Evolutionary conservation across 345 rosid genomes (phyloP), one percentile per base, ranked within the genome.

Genomic region (Eucalyptus coolabah): DNA sequence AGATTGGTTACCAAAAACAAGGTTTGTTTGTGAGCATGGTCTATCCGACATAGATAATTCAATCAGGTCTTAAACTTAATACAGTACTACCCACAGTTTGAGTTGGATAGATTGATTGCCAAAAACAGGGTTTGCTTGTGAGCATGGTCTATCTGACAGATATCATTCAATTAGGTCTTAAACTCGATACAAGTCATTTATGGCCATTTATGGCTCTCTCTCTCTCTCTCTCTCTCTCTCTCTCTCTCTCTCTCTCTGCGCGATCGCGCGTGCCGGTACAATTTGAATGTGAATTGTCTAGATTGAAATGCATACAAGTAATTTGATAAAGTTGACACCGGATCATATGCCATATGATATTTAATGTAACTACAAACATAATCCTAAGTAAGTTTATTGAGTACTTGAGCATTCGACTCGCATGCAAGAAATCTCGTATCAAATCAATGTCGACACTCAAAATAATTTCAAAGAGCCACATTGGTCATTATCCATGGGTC

Each of bases 51-150:
- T n/a, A n/a, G n/a, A n/a, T n/a, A n/a, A n/a, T n/a, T n/a, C n/a
- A n/a, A n/a, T n/a, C n/a, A n/a, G n/a, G n/a, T n/a, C n/a, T n/a
- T n/a, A n/a, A n/a, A n/a, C n/a, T n/a, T n/a, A n/a, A n/a, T n/a
- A n/a, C n/a, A n/a, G n/a, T n/a, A 53, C 11, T 21, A 53, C 0
- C 24, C 26, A 53, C 2, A 0, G 0, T 2, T 53, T 11, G 26
- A 53, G 65, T 59, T 28, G 4, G 65, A n/a, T 12, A 26, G n/a
- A 59, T 59, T 59, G 15, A 16, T 0, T 12, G 4, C n/a, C 65
- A 59, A 26, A 1, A 59, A 12, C 0, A 12, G 16, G 65, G n/a
- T 59, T 59, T 12, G 65, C n/a, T 11, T 26, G n/a, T 26, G 65
- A 59, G 30, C 15, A 1, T 59, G 15, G 59, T 53, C 24, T 53